Evolutionary conservation across 2,329 filamentous ascomycete species (phyloP).

Genomic region (Aspergillus versicolor): DNA sequence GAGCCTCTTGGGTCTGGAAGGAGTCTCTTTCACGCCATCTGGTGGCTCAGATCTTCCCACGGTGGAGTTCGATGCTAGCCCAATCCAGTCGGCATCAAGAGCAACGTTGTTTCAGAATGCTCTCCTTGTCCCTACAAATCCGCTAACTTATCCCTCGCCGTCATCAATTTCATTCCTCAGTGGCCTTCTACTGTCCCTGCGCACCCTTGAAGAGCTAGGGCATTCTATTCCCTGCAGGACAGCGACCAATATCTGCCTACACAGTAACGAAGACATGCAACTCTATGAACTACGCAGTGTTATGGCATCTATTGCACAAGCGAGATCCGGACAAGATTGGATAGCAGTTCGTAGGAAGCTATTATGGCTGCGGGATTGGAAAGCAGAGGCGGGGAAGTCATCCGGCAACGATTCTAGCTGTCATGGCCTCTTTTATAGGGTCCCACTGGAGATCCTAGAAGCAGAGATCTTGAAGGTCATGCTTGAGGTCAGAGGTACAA

Average conservation of each 20-base stretch:
- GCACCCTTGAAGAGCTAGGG: conserved; percentile 40
- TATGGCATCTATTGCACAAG: conserved; percentile 48
- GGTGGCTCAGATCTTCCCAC: conserved; percentile 26
- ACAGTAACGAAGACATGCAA: conserved; percentile 54
- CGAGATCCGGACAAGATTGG: conserved; percentile 51
- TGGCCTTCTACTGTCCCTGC: conserved; percentile 41
- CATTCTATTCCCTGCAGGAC: conserved; percentile 36
- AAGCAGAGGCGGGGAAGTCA: conserved; percentile 29
- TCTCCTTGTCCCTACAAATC: conserved; percentile 40
- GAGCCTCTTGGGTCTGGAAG: conserved; percentile 51
- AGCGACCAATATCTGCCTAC: conserved; percentile 52
- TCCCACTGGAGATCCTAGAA: conserved; percentile 52
- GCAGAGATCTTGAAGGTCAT: conserved; percentile 58
- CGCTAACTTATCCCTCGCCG: conserved; percentile 40
- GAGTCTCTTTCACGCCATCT: conserved; percentile 36
- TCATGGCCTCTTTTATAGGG: conserved; percentile 49
- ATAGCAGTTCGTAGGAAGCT: conserved; percentile 49
- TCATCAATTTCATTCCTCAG: conserved; percentile 42
- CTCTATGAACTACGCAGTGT: conserved; percentile 53
- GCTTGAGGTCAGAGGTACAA: conserved; percentile 46
- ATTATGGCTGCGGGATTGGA: conserved; percentile 63
- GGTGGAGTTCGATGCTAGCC: conserved; percentile 30
- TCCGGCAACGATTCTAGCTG: conserved; percentile 33
- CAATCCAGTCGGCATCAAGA: conserved; percentile 38
- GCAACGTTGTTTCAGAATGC: conserved; percentile 43